These are phyloP conservation scores for Batkoa obscura DNA, from an alignment of 371 early-diverging fungal genomes.

Conservation along the genomic window DNA sequence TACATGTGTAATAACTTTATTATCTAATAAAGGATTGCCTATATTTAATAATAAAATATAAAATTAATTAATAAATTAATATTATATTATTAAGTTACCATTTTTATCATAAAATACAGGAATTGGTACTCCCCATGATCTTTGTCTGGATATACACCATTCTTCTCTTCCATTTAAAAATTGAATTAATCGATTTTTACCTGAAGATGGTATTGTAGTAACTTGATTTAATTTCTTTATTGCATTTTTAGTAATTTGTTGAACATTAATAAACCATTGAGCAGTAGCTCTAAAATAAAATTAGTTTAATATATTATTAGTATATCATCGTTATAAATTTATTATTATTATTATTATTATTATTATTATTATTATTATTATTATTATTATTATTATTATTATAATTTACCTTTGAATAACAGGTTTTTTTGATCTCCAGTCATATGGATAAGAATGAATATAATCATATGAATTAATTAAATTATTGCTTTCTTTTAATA, in stretches of 20 bases:
- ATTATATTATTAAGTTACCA: neutral
- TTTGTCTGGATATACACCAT: slow-evolving; percentile 89
- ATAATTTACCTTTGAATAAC: slow-evolving; percentile 37
- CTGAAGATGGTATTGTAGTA: slow-evolving; percentile 36
- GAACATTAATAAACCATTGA: slow-evolving; percentile 77
- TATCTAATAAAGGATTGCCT: slow-evolving; percentile 42
- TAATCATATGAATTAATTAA: slow-evolving; percentile 20
- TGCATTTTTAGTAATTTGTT: slow-evolving; percentile 32
- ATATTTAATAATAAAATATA: neutral
- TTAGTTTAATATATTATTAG: neutral
- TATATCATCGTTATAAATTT: neutral
- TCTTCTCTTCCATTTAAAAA: slow-evolving; percentile 50
- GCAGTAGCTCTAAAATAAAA: slow-evolving; percentile 57
- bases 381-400: too few species aligned
- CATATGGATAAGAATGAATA: slow-evolving; percentile 72
- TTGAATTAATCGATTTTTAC: slow-evolving; percentile 31
- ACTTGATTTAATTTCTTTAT: slow-evolving; percentile 32
- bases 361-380: too few species aligned
- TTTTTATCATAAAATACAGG: slow-evolving; percentile 51
- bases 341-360: neutral
- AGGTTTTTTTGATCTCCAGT: slow-evolving; percentile 82
- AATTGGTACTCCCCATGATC: slow-evolving; percentile 68
- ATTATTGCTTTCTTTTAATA: slow-evolving; percentile 17
- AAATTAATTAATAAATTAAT: neutral
- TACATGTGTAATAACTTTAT: slow-evolving; percentile 42